These are phyloP conservation scores for Bretschneidera sinensis DNA, from an alignment of 345 rosid genomes.

Conservation along the genomic window DNA sequence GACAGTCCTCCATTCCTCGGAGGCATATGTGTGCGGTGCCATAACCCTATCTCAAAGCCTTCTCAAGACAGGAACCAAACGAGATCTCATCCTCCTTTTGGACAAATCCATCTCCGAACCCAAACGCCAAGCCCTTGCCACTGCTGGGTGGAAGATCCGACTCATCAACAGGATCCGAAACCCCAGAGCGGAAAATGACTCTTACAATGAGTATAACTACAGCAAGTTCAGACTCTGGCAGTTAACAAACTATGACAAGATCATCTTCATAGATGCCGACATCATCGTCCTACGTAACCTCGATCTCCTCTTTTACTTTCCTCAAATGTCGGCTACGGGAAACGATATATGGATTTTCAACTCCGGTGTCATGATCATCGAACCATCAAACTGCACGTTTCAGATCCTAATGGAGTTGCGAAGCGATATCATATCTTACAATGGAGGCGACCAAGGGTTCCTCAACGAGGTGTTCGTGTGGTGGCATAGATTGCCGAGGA, in stretches of 20 bases:
- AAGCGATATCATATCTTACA: conserved; percentile 69
- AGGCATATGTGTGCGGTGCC: conserved; percentile 88
- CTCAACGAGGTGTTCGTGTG: conserved; percentile 82
- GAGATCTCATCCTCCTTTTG: conserved; percentile 77
- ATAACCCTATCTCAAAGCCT: conserved; percentile 84
- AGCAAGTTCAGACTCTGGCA: conserved; percentile 93
- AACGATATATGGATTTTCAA: conserved; percentile 85
- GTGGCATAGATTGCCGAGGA: conserved; percentile 87
- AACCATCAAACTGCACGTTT: conserved; percentile 95
- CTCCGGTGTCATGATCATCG: conserved; percentile 91
- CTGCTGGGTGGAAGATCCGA: conserved; percentile 79
- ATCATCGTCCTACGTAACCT: conserved; percentile 72
- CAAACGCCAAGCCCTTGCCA: conserved; percentile 56
- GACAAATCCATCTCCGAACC: conserved; percentile 65
- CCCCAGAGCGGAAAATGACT: conserved; percentile 54
- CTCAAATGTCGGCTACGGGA: conserved; percentile 86
- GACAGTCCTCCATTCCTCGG: conserved; percentile 88
- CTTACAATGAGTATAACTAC: conserved; percentile 90
- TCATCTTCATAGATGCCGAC: conserved; percentile 87
- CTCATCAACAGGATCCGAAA: conserved; percentile 69
- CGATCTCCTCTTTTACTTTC: conserved; percentile 74
- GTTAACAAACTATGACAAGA: conserved; percentile 75
- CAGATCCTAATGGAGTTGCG: conserved; percentile 52
- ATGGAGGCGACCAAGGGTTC: conserved; percentile 94
- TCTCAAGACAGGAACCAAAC: conserved; percentile 65